Evolutionary conservation across 805 yeast genomes (phyloP).

Genomic region (Hanseniaspora taiwanica): DNA sequence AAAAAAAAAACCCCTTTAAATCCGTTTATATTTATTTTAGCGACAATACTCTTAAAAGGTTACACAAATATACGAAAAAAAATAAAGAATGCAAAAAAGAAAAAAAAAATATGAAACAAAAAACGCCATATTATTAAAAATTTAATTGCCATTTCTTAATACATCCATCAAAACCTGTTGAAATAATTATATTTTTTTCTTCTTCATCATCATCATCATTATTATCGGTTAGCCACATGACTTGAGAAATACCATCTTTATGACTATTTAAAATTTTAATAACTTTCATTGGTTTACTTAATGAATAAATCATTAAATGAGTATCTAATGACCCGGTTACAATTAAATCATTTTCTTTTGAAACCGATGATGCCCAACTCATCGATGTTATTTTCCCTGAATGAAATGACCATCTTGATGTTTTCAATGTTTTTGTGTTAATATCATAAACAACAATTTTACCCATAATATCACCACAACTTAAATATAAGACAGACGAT

Average conservation of each 20-base stretch:
- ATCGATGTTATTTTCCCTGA: constrained; percentile 69
- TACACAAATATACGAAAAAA: too few relatives aligned
- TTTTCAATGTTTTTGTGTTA: constrained; percentile 40
- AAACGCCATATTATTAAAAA: neutral
- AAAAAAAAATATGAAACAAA: neutral
- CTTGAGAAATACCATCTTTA: constrained; percentile 71
- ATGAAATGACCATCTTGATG: constrained; percentile 94
- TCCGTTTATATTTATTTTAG: too few relatives aligned
- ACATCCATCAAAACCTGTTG: constrained; percentile 73
- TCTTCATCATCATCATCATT: too few relatives aligned
- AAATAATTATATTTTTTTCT: constrained; percentile 35
- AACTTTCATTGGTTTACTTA: constrained; percentile 63
- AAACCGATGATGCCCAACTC: constrained; percentile 43
- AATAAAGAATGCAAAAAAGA: neutral
- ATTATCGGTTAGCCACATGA: constrained; percentile 70
- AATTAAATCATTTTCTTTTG: constrained; percentile 51
- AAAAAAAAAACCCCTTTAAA: too few relatives aligned
- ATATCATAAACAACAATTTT: constrained; percentile 65
- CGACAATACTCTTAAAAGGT: too few relatives aligned
- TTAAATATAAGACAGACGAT: too few relatives aligned
- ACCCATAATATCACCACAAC: constrained; percentile 80
- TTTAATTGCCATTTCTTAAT: constrained; percentile 52
- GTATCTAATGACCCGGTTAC: constrained; percentile 81
- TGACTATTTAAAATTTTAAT: constrained; percentile 69
- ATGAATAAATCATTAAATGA: constrained; percentile 66